These are phyloP conservation scores for Monilinia fructigena DNA, from an alignment of 2,329 filamentous ascomycete species.

Conservation along the genomic window DNA sequence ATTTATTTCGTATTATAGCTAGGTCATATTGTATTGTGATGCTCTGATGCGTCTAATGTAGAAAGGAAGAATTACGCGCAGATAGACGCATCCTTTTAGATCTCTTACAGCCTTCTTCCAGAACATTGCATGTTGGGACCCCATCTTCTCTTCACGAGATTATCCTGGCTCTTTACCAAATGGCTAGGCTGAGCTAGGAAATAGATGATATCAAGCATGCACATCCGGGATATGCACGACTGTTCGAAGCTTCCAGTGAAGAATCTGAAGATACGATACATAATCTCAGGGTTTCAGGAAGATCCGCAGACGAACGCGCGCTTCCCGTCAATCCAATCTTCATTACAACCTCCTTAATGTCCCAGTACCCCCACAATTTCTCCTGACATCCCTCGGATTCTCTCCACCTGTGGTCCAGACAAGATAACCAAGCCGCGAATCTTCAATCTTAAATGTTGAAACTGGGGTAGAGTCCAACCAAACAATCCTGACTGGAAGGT, in stretches of 20 bases:
- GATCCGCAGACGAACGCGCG: conserved; percentile 2
- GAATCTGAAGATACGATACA: background rate
- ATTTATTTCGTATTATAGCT: background rate
- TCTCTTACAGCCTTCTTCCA: background rate
- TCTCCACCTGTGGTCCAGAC: conserved; percentile 9
- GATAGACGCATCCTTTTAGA: background rate
- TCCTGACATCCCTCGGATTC: background rate
- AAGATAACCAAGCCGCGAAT: conserved; percentile 16
- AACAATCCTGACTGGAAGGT: conserved; percentile 1
- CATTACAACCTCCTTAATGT: conserved; percentile 1
- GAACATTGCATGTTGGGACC: background rate
- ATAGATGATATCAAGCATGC: background rate
- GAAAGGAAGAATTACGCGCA: background rate
- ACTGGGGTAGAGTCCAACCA: conserved; percentile 4
- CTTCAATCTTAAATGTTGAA: conserved; percentile 19
- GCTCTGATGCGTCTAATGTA: background rate
- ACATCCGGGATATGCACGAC: background rate
- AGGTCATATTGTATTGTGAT: background rate
- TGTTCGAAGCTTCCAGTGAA: conserved; percentile 9
- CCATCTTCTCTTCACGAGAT: background rate
- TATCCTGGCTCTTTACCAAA: background rate
- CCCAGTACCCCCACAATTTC: conserved; percentile 10
- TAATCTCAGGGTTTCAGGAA: background rate
- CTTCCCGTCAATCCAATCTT: conserved; percentile 9
- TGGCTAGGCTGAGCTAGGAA: background rate